Evolutionary conservation across 495 filamentous ascomycete genomes (phyloP).

Genomic region (Penicillium riverlandense): DNA sequence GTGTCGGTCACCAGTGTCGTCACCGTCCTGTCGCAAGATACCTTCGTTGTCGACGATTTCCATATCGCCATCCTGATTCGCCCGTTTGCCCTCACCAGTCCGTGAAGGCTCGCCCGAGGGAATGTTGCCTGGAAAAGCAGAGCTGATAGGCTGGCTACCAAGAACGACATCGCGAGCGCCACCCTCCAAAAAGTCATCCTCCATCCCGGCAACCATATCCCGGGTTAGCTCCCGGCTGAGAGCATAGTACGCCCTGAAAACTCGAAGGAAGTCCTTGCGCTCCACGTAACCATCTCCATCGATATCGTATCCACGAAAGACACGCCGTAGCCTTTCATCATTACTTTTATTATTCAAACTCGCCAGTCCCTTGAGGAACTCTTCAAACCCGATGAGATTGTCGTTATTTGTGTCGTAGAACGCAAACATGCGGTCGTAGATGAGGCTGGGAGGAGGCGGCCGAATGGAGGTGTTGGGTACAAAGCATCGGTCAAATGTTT

Average conservation of each 20-base stretch:
- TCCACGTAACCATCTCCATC: constrained; percentile 84
- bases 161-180: constrained; percentile 67
- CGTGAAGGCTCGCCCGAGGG: constrained; percentile 51
- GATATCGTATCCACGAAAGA: constrained; percentile 88
- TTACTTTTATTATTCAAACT: constrained; percentile 66
- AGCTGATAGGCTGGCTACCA: constrained; percentile 71
- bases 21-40: constrained; percentile 35
- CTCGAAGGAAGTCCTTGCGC: constrained; percentile 81
- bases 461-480: constrained; percentile 71
- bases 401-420: constrained; percentile 92
- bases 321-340: constrained; percentile 58
- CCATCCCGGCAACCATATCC: constrained; percentile 74
- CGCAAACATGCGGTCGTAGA: constrained; percentile 92
- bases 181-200: constrained; percentile 70
- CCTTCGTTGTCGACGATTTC: constrained; percentile 49
- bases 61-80: constrained; percentile 52
- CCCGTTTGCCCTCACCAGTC: constrained; percentile 56
- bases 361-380: constrained; percentile 80
- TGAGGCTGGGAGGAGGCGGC: constrained; percentile 73
- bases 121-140: constrained; percentile 60
- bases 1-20: constrained; percentile 43
- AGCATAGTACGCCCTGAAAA: constrained; percentile 86
- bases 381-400: constrained; percentile 85
- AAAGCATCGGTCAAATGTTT: constrained; percentile 85
- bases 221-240: constrained; percentile 77